Percentiles rank a stretch among this genome's conserved stretches.
Conservation (phyloP, 2,329 filamentous ascomycete genomes). For the Fusarium dimerum region DNA sequence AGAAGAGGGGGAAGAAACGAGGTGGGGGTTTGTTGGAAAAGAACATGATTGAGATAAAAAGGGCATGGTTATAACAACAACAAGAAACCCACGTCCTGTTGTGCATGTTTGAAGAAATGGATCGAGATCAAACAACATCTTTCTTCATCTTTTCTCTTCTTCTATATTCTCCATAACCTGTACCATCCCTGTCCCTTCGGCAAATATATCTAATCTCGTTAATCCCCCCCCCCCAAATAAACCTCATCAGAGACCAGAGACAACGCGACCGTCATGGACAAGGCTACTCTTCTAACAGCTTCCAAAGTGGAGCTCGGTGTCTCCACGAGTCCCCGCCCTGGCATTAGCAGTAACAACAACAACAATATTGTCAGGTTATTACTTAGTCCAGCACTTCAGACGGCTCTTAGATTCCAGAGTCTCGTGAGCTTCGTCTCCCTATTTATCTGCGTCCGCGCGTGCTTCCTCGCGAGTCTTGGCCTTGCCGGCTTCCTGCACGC, state of each 20-base stretch:
- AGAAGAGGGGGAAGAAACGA: too few species aligned
- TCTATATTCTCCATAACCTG: too few species aligned
- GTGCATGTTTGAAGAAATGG: too few species aligned
- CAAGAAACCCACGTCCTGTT: too few species aligned
- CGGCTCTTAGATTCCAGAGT: constrained; percentile 38
- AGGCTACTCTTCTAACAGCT: constrained; percentile 40
- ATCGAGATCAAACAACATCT: too few species aligned
- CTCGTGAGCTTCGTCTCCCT: constrained; percentile 33
- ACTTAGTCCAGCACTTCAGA: constrained; percentile 36
- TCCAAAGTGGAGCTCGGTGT: constrained; percentile 37
- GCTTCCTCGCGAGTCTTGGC: constrained; percentile 32
- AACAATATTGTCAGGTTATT: constrained; percentile 31
- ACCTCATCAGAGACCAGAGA: constrained; percentile 1
- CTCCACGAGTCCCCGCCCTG: constrained; percentile 31
- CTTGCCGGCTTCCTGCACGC: constrained; percentile 25
- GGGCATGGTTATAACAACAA: too few species aligned
- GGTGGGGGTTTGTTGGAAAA: too few species aligned
- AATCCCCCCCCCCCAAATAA: background rate
- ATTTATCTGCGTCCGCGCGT: constrained; percentile 34
- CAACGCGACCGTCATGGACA: constrained; percentile 33
- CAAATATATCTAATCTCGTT: too few species aligned
- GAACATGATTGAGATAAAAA: too few species aligned
- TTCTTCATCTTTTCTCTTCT: too few species aligned
- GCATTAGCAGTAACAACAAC: too few species aligned
- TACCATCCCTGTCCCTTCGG: too few species aligned